Conservation (phyloP, 1,139 yeast species). For the Lodderomyces beijingensis region DNA sequence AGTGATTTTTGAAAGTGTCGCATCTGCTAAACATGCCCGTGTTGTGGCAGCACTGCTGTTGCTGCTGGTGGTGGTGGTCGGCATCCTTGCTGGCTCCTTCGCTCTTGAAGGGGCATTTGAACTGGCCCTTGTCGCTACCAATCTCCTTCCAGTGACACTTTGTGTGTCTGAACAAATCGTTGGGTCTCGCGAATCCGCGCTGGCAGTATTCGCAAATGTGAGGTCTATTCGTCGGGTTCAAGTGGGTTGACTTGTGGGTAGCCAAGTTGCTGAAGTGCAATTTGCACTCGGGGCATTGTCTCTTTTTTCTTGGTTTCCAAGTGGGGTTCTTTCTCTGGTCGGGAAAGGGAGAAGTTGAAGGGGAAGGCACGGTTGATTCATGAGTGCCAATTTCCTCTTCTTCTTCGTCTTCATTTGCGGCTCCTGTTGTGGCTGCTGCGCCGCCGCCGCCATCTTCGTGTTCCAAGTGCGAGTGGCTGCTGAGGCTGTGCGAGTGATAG, state of each 20-base stretch:
- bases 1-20: constrained; percentile 87
- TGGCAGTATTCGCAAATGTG: constrained; percentile 73
- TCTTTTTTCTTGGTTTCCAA: constrained; percentile 64
- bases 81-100: constrained; percentile 6
- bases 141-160: constrained; percentile 78
- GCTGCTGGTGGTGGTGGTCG: background rate
- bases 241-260: constrained; percentile 80
- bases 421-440: background rate
- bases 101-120: constrained; percentile 42
- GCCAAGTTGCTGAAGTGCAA: constrained; percentile 75
- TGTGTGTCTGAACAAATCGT: constrained; percentile 78
- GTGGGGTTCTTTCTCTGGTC: constrained; percentile 14
- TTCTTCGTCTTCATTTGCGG: background rate
- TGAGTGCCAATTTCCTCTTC: constrained; percentile 1
- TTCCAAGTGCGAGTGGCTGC: background rate
- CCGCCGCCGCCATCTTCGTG: background rate
- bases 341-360: constrained; percentile 2
- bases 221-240: constrained; percentile 70
- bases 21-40: constrained; percentile 84
- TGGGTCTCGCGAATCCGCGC: constrained; percentile 84
- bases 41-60: constrained; percentile 56
- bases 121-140: constrained; percentile 48
- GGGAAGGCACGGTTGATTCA: background rate
- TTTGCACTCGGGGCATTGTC: constrained; percentile 81
- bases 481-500: background rate